Conservation (phyloP, 2,329 filamentous ascomycete species). For the Fusarium robinianum region DNA sequence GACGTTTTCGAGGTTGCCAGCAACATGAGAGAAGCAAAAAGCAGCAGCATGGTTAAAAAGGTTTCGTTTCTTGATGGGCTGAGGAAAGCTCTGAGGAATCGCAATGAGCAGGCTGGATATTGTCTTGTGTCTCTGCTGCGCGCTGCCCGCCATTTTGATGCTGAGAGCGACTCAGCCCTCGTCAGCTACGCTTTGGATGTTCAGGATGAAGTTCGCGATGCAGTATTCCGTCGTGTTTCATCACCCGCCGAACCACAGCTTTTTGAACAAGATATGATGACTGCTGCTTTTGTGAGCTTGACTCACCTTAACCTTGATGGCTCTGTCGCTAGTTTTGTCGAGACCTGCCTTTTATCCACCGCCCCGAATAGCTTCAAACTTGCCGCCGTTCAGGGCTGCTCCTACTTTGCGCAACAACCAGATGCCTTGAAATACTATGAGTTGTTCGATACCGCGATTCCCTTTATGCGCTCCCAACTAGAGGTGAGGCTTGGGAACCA, state of each 20-base stretch:
- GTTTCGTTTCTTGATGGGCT: constrained; percentile 67
- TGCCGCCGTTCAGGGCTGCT: constrained; percentile 64
- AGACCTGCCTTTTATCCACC: constrained; percentile 59
- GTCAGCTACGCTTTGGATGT: constrained; percentile 72
- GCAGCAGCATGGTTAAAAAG: constrained; percentile 66
- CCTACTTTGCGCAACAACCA: constrained; percentile 62
- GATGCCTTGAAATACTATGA: constrained; percentile 55
- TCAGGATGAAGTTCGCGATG: constrained; percentile 69
- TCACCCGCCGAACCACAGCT: constrained; percentile 51
- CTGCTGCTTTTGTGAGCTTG: constrained; percentile 68
- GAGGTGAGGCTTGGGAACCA: constrained; percentile 50
- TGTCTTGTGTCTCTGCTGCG: constrained; percentile 66
- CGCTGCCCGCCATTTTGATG: constrained; percentile 65
- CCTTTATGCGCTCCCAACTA: constrained; percentile 61
- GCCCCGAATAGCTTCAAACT: constrained; percentile 65
- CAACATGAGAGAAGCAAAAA: constrained; percentile 67
- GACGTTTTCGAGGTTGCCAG: constrained; percentile 73
- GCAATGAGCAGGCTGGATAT: constrained; percentile 69
- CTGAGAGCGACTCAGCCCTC: constrained; percentile 65
- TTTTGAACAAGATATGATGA: constrained; percentile 68
- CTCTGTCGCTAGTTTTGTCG: constrained; percentile 60
- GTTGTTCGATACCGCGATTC: constrained; percentile 60
- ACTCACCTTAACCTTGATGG: constrained; percentile 64
- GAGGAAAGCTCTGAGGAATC: constrained; percentile 65
- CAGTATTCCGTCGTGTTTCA: constrained; percentile 62